Conservation (phyloP, 2,329 filamentous ascomycete genomes). For the Coleophoma cylindrospora region DNA sequence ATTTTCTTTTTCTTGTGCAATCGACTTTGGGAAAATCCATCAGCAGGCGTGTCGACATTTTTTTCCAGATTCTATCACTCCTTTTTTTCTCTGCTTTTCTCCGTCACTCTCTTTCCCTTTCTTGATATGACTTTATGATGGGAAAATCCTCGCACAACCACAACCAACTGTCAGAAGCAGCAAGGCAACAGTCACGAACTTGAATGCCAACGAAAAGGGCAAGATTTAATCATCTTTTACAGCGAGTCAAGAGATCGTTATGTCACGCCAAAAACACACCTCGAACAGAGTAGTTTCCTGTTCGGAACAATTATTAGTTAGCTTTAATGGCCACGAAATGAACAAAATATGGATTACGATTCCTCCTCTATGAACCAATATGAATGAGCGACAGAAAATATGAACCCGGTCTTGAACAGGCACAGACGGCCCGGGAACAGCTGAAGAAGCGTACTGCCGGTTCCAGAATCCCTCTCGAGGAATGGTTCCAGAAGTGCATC, state of each 20-base stretch:
- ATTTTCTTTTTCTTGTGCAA: neutral
- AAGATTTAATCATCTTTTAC: neutral
- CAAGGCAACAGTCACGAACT: neutral
- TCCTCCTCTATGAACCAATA: too few relatives aligned
- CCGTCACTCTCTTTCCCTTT: neutral
- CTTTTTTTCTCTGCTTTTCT: too few relatives aligned
- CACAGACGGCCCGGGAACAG: too few relatives aligned
- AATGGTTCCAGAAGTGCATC: too few relatives aligned
- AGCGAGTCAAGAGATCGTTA: neutral
- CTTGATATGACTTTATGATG: slow-evolving; percentile 1
- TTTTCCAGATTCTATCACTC: neutral
- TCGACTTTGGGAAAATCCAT: neutral
- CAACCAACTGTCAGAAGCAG: neutral
- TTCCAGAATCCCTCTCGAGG: too few relatives aligned
- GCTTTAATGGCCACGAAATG: neutral
- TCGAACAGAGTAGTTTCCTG: slow-evolving; percentile 2
- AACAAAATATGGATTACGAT: too few relatives aligned
- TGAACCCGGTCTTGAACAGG: too few relatives aligned
- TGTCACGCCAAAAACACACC: neutral
- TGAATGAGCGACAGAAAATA: too few relatives aligned
- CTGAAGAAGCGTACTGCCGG: too few relatives aligned
- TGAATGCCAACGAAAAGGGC: neutral
- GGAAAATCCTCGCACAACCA: neutral
- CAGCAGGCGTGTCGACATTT: slow-evolving; percentile 1
- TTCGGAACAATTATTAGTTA: slow-evolving; percentile 1